Evolutionary conservation across 768 basidiomycete genomes (phyloP).

Genomic region (Phaffia australis): DNA sequence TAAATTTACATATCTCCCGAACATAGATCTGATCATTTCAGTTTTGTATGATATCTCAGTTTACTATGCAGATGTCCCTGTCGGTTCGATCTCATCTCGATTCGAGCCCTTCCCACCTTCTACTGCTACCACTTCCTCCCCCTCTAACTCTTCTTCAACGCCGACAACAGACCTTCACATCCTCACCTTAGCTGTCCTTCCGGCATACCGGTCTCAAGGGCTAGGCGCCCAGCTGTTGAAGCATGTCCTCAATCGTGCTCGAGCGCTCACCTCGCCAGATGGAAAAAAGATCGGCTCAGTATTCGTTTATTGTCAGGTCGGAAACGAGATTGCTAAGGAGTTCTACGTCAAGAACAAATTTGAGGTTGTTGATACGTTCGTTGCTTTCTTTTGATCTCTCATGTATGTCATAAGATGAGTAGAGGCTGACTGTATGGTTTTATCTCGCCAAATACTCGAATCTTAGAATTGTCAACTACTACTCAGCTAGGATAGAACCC

Average conservation of each 20-base stretch:
- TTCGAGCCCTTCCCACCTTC: constrained; percentile 10
- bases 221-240: constrained; percentile 20
- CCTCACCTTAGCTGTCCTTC: constrained; percentile 25
- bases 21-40: neutral
- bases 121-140: neutral
- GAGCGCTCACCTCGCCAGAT: constrained; percentile 11
- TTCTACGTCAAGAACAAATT: constrained; percentile 21
- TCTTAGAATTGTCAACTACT: constrained; percentile 13
- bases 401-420: neutral
- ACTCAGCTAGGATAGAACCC: constrained; percentile 19
- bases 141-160: too few species aligned
- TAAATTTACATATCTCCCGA: neutral
- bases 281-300: constrained; percentile 15
- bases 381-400: neutral
- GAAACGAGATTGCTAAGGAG: constrained; percentile 20
- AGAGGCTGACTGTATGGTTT: neutral
- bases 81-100: constrained; percentile 23
- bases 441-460: neutral
- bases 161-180: constrained; percentile 20
- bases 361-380: constrained; percentile 13
- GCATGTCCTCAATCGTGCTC: constrained; percentile 15
- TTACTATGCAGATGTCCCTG: constrained; percentile 26
- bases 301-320: constrained; percentile 23
- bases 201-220: constrained; percentile 22
- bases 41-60: constrained; percentile 6